A percentile compares a stretch with the other conserved stretches of the same genome.
Evolutionary conservation across 495 filamentous ascomycete genomes (phyloP).

Genomic region (Xylaria longipes): DNA sequence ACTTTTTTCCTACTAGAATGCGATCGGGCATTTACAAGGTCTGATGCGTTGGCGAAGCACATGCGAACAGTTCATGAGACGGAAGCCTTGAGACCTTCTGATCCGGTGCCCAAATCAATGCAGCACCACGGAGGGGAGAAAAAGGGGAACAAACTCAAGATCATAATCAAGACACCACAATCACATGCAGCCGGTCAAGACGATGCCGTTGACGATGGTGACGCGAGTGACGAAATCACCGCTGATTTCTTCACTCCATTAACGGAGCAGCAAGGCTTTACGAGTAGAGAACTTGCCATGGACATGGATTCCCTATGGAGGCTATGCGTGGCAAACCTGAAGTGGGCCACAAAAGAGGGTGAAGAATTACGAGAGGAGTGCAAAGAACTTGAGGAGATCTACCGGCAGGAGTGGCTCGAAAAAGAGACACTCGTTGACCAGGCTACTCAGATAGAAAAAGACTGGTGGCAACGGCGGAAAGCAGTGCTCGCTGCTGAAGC

Average conservation of each 20-base stretch:
- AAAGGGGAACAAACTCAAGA: constrained; percentile 69
- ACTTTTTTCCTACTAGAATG: constrained; percentile 70
- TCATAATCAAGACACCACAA: constrained; percentile 63
- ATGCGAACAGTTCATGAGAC: constrained; percentile 99
- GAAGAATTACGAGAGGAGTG: constrained; percentile 66
- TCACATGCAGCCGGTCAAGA: constrained; percentile 62
- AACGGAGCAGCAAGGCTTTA: constrained; percentile 71
- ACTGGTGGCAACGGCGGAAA: constrained; percentile 52
- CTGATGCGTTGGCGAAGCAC: constrained; percentile 95
- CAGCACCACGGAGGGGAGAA: constrained; percentile 56
- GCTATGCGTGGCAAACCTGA: constrained; percentile 76
- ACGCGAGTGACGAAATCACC: constrained; percentile 54
- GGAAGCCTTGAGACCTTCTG: constrained; percentile 86
- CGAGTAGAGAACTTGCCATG: constrained; percentile 71
- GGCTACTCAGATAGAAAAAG: constrained; percentile 59
- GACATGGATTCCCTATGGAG: constrained; percentile 72
- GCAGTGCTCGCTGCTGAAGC: constrained; percentile 48
- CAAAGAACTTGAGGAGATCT: constrained; percentile 67
- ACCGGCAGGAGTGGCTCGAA: constrained; percentile 80
- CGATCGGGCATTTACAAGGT: constrained; percentile 95
- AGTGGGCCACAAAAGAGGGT: constrained; percentile 79
- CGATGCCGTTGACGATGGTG: constrained; percentile 59
- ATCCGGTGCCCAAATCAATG: constrained; percentile 81
- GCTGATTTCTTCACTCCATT: constrained; percentile 54
- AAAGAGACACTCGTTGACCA: constrained; percentile 74